A percentile compares a stretch with the other conserved stretches of the same genome.
These are phyloP conservation scores for Herpetospermum pedunculosum DNA, from an alignment of 306 rosid species.

Conservation along the genomic window DNA sequence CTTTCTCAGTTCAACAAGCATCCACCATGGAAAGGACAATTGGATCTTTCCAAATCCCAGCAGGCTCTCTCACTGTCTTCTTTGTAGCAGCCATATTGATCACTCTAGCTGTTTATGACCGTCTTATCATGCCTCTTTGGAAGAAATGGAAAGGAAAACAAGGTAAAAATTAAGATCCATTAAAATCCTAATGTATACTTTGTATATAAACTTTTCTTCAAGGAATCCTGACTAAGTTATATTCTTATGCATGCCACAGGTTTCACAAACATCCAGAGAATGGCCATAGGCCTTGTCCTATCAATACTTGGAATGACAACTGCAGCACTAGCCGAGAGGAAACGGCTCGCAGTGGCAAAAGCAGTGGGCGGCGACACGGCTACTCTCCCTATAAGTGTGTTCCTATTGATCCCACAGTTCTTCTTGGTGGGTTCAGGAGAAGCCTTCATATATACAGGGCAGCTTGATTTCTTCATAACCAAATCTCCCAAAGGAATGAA, in stretches of 20 bases:
- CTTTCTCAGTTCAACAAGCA: conserved; percentile 94
- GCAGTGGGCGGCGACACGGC: conserved; percentile 4
- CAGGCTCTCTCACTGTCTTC: conserved; percentile 88
- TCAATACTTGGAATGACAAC: conserved; percentile 64
- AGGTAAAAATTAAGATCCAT: conserved; percentile 33
- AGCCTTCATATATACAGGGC: conserved; percentile 95
- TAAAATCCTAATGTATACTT: background rate
- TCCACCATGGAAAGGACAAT: conserved; percentile 68
- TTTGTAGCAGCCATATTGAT: conserved; percentile 72
- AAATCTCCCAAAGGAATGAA: conserved; percentile 90
- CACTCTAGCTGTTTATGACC: conserved; percentile 60
- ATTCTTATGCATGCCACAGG: conserved; percentile 29
- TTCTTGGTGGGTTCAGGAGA: conserved; percentile 85
- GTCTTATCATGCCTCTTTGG: conserved; percentile 81
- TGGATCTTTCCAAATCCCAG: conserved; percentile 71
- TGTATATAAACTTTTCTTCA: background rate
- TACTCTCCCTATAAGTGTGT: conserved; percentile 63
- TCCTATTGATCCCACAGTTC: conserved; percentile 72
- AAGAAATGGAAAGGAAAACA: conserved; percentile 65
- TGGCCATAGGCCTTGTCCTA: conserved; percentile 60
- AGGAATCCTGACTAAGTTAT: background rate
- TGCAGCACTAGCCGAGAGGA: conserved; percentile 52
- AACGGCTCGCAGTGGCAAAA: conserved; percentile 52
- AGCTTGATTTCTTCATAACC: conserved; percentile 90
- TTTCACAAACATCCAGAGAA: conserved; percentile 65